Conservation (phyloP, 148 eudicot genomes). For the Dianthus caryophyllus region DNA sequence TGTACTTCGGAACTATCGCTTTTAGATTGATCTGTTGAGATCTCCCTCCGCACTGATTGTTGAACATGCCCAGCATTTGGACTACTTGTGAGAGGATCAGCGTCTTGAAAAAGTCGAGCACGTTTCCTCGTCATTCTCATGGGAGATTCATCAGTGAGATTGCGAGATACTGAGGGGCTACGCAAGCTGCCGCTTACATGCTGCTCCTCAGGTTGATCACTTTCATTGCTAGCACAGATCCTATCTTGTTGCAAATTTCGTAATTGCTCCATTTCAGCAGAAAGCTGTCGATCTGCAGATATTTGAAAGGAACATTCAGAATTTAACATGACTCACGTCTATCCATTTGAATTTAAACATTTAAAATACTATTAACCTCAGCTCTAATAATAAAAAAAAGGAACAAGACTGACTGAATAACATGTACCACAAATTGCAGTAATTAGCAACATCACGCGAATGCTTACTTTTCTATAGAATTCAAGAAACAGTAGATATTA, state of each 20-base stretch:
- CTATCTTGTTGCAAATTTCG: slow-evolving; percentile 35
- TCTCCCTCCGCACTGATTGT: slow-evolving; percentile 14
- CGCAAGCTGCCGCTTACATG: slow-evolving; percentile 2
- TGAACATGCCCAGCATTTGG: slow-evolving; percentile 20
- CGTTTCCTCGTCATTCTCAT: slow-evolving; percentile 47
- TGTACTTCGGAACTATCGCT: slow-evolving; percentile 1
- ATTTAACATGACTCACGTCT: not conserved
- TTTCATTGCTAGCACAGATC: slow-evolving; percentile 22
- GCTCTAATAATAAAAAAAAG: not conserved
- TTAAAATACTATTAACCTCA: not conserved
- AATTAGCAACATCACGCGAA: too few species aligned
- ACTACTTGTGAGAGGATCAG: slow-evolving; percentile 23
- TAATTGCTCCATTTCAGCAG: slow-evolving; percentile 48
- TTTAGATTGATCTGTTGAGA: slow-evolving; percentile 23
- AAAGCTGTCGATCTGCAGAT: slow-evolving; percentile 46
- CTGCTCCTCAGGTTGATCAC: slow-evolving; percentile 26
- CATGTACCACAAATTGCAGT: too few species aligned
- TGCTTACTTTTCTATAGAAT: too few species aligned
- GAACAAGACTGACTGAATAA: not conserved
- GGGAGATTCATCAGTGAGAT: slow-evolving; percentile 15
- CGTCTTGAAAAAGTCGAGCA: slow-evolving; percentile 28
- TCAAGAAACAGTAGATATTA: too few species aligned
- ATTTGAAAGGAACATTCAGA: not conserved
- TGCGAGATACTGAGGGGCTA: slow-evolving; percentile 31
- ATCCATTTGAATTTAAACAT: not conserved